A percentile compares a stretch with the other conserved stretches of the same genome.
These are phyloP conservation scores for Vararia minispora DNA, from an alignment of 768 basidiomycete species.

Conservation along the genomic window DNA sequence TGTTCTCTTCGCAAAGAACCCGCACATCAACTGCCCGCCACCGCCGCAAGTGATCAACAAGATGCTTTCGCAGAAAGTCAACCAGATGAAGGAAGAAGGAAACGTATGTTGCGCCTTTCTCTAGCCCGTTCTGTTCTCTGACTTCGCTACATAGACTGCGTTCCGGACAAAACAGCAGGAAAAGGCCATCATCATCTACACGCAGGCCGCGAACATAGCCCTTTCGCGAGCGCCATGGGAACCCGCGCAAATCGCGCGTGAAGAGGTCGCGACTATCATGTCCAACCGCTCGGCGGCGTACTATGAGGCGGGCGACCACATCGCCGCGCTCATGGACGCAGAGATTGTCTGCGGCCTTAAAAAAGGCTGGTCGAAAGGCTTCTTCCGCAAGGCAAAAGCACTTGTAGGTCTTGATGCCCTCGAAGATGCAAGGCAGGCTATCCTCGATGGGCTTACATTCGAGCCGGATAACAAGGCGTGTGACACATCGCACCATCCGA, in stretches of 20 bases:
- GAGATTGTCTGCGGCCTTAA: slow-evolving; percentile 82
- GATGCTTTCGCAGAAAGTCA: slow-evolving; percentile 65
- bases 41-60: slow-evolving; percentile 68
- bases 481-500: too few species aligned
- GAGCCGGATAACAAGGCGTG: slow-evolving; percentile 59
- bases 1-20: slow-evolving; percentile 55
- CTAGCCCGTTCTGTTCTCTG: slow-evolving; percentile 17
- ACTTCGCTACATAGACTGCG: slow-evolving; percentile 53
- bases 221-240: slow-evolving; percentile 86
- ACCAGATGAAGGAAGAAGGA: slow-evolving; percentile 83
- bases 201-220: slow-evolving; percentile 65
- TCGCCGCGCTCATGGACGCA: slow-evolving; percentile 78
- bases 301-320: slow-evolving; percentile 62
- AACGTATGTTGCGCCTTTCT: slow-evolving; percentile 49
- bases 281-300: slow-evolving; percentile 90
- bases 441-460: slow-evolving; percentile 75
- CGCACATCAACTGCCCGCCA: slow-evolving; percentile 67
- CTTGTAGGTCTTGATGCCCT: slow-evolving; percentile 58
- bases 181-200: slow-evolving; percentile 72
- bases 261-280: slow-evolving; percentile 82
- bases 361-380: slow-evolving; percentile 88
- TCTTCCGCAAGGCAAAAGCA: slow-evolving; percentile 90
- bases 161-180: slow-evolving; percentile 68
- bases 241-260: slow-evolving; percentile 65
- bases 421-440: slow-evolving; percentile 71